These are phyloP conservation scores for Plasmodium vivax DNA, from an alignment of 169 alveolate species.

Conservation along the genomic window DNA sequence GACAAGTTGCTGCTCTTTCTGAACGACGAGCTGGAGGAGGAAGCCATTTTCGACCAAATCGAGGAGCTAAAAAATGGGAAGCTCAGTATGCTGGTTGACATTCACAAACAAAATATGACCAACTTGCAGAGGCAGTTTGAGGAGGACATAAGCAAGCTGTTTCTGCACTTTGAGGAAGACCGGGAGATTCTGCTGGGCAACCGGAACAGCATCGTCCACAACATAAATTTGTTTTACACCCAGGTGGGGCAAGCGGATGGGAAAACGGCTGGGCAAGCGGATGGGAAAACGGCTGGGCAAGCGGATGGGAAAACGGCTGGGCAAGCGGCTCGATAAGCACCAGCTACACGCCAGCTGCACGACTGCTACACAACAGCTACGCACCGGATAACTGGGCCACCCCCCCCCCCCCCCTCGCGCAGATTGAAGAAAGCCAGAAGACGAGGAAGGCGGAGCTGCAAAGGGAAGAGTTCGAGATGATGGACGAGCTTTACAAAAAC, in stretches of 20 bases:
- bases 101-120: constrained; percentile 41
- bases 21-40: constrained; percentile 39
- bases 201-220: constrained; percentile 40
- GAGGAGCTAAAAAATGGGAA: constrained; percentile 46
- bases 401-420: background rate
- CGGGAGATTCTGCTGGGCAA: constrained; percentile 9
- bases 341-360: too few relatives aligned
- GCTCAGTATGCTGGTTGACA: constrained; percentile 19
- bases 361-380: too few relatives aligned
- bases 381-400: background rate
- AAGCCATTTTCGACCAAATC: constrained; percentile 27
- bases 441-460: background rate
- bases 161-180: constrained; percentile 41
- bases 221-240: constrained; percentile 31
- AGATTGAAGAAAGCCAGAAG: constrained; percentile 19
- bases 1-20: constrained; percentile 35
- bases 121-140: constrained; percentile 39
- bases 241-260: background rate
- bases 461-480: constrained; percentile 16
- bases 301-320: background rate
- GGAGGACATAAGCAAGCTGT: constrained; percentile 24
- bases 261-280: background rate
- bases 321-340: background rate
- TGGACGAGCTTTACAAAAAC: constrained; percentile 54
- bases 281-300: background rate